phyloP scores from a whole-genome alignment of 2,329 filamentous ascomycete genomes.

The Ramularia collo-cygni region DNA sequence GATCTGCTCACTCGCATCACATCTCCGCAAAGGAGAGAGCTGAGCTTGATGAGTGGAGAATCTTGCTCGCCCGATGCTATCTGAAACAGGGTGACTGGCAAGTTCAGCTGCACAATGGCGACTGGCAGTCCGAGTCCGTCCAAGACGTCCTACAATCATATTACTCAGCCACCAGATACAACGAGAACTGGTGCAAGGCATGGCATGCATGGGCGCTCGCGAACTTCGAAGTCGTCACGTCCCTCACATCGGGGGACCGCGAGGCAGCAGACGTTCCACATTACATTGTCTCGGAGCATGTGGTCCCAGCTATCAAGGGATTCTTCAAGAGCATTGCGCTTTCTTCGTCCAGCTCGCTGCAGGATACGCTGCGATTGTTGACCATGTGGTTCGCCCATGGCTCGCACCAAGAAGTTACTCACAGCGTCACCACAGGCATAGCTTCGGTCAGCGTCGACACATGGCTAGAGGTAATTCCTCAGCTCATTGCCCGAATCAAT shows the following conservation, averaged over 20 bases:
- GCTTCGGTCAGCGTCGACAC: conserved; percentile 90
- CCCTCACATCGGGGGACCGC: conserved; percentile 60
- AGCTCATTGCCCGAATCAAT: conserved; percentile 94
- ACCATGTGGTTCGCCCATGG: conserved; percentile 97
- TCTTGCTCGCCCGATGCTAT: conserved; percentile 88
- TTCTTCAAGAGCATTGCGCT: conserved; percentile 97
- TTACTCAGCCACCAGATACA: conserved; percentile 84
- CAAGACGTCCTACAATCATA: conserved; percentile 89
- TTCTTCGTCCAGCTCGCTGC: conserved; percentile 83
- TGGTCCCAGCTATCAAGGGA: conserved; percentile 87
- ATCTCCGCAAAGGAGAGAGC: conserved; percentile 33
- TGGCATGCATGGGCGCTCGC: conserved; percentile 98
- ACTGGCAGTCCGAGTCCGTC: conserved; percentile 82
- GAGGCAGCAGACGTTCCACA: conserved; percentile 54
- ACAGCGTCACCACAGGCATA: conserved; percentile 83
- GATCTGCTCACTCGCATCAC: conserved; percentile 20
- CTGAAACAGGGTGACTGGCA: conserved; percentile 96
- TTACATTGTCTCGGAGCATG: conserved; percentile 71
- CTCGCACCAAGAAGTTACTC: conserved; percentile 78
- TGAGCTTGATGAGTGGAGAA: conserved; percentile 52
- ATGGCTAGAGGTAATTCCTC: conserved; percentile 96
- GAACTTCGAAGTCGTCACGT: conserved; percentile 96
- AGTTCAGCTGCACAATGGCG: conserved; percentile 72
- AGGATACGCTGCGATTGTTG: conserved; percentile 86
- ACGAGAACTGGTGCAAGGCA: conserved; percentile 94